Percentiles rank a stretch among this genome's conserved stretches.
phyloP scores from a whole-genome alignment of 2,329 filamentous ascomycete species.

The Coniochaeta sp. region DNA sequence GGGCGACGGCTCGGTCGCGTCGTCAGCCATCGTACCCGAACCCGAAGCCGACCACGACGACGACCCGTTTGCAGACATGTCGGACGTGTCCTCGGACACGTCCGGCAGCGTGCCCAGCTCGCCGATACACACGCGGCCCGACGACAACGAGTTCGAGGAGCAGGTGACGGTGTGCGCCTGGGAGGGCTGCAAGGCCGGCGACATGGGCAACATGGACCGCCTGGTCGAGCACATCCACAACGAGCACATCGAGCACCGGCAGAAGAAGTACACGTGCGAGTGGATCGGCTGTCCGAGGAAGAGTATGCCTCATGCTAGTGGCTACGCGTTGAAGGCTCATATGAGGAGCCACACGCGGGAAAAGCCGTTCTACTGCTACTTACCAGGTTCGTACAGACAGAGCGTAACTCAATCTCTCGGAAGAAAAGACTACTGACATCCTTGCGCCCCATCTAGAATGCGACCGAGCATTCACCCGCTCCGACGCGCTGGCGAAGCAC shows the following conservation, averaged over 20 bases:
- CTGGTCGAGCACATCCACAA: constrained; percentile 82
- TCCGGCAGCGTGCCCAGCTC: constrained; percentile 77
- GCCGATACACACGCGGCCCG: constrained; percentile 56
- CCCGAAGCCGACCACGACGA: constrained; percentile 45
- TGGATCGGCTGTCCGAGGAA: constrained; percentile 88
- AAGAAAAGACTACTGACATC: neutral
- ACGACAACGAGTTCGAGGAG: constrained; percentile 69
- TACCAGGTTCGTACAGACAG: constrained; percentile 82
- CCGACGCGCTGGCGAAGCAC: constrained; percentile 92
- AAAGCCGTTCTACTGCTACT: constrained; percentile 94
- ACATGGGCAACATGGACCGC: constrained; percentile 73
- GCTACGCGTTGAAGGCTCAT: constrained; percentile 91
- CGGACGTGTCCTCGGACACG: constrained; percentile 83
- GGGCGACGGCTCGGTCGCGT: constrained; percentile 35
- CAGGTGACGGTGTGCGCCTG: constrained; percentile 74
- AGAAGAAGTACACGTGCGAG: constrained; percentile 98
- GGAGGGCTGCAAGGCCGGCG: constrained; percentile 66
- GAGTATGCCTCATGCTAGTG: constrained; percentile 86
- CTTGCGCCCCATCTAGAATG: constrained; percentile 62
- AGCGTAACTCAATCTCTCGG: too few species aligned
- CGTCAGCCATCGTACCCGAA: constrained; percentile 35
- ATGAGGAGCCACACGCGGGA: constrained; percentile 97
- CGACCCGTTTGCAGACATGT: constrained; percentile 31
- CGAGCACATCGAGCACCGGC: constrained; percentile 85
- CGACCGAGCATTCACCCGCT: constrained; percentile 91